Conservation (phyloP, 2,329 filamentous ascomycete species). For the Penicillium sp. region DNA sequence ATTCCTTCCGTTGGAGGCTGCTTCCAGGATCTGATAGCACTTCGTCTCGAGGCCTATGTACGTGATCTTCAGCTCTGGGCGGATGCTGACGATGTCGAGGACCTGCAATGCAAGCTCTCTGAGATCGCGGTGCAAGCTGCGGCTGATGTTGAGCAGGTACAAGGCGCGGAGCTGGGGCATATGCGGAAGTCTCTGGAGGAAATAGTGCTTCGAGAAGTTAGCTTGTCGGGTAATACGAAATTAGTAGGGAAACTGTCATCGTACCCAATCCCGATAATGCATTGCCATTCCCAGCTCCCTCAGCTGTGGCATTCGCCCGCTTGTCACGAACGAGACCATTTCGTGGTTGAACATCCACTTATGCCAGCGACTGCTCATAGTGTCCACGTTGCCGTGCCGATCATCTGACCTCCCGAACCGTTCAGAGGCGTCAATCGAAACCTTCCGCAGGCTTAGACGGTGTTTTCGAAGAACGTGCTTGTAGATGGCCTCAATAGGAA, state of each 20-base stretch:
- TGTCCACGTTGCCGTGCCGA: conserved; percentile 32
- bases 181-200: conserved; percentile 68
- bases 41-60: conserved; percentile 73
- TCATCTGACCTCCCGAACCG: conserved; percentile 33
- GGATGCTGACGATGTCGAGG: conserved; percentile 70
- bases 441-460: conserved; percentile 63
- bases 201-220: conserved; percentile 58
- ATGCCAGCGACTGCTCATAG: conserved; percentile 51
- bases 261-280: conserved; percentile 74
- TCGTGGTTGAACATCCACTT: conserved; percentile 69
- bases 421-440: conserved; percentile 68
- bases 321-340: conserved; percentile 67
- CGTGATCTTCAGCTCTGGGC: conserved; percentile 70
- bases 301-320: conserved; percentile 67
- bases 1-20: conserved; percentile 37
- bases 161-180: conserved; percentile 66
- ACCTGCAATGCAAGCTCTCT: conserved; percentile 71
- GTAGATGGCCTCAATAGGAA: conserved; percentile 68
- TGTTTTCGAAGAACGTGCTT: conserved; percentile 66
- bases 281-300: conserved; percentile 68
- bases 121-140: conserved; percentile 59
- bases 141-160: conserved; percentile 64
- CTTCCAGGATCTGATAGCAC: conserved; percentile 77
- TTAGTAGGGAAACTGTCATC: conserved; percentile 23
- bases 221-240: conserved; percentile 4